Evolutionary conservation across 345 rosid species (phyloP), one percentile per base, ranked within the genome.

Genomic region (Lepidium sativum): DNA sequence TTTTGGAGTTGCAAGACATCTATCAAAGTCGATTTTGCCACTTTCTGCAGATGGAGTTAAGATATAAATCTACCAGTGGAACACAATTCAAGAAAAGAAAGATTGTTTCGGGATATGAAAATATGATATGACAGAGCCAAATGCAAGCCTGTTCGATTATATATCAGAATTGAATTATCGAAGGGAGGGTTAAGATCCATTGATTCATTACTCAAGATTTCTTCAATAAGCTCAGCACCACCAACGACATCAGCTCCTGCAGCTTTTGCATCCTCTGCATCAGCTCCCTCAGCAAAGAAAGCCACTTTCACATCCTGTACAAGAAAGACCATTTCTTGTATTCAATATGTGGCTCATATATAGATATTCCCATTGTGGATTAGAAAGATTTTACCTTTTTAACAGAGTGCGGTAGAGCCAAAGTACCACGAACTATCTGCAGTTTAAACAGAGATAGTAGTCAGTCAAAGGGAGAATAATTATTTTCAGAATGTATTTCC

Each of bases 191-290:
- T 39, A 17, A 29, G 17, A 56, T 47, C 63, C 41, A 60, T 48
- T 17, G 43, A 39, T 40, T 61, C 43, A 71, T 75, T 86, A 94
- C 99, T 67, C 60, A 82, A 73, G 60, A 94, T 88, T 79, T 86
- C 81, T 69, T 94, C 92, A 20, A 94, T 81, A 50, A 94, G 92
- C 67, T 88, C 97, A 58, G 54, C 60, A 70, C 97, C 97, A 42
- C 97, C 99, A 51, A 90, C 95, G 34, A 94, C 66, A 82, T 94
- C 91, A 80, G 99, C 99, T 73, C 99, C 96, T 1, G 96, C 95
- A 69, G 89, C 91, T 78, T 83, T 85, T 45, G 97, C 97, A 72
- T 94, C 99, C 68, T 94, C 97, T 62, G 97, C 99, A 70, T 94
- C 97, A 25, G 81, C 63, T 16, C 99, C 97, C 68, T 90, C 95